Evolutionary conservation across 106 monocot species (phyloP).

Genomic region (Apostasia shenzhenica): DNA sequence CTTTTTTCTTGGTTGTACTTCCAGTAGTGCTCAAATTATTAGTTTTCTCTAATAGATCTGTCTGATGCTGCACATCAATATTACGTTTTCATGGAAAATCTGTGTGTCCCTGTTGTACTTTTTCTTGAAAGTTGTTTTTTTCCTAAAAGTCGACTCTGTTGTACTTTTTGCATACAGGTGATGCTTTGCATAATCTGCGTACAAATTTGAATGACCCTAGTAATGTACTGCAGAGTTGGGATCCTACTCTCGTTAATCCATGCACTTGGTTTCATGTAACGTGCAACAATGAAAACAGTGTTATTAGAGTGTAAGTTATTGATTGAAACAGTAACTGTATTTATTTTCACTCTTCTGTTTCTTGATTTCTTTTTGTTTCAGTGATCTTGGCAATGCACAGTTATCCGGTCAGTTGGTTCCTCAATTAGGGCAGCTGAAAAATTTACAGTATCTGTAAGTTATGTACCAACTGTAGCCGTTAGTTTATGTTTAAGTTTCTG

Average conservation of each 20-base stretch:
- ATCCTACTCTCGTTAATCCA: conserved; percentile 70
- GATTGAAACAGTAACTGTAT: not conserved
- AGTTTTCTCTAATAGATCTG: too few species aligned
- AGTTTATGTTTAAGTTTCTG: not conserved
- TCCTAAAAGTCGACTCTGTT: not conserved
- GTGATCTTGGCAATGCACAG: conserved; percentile 71
- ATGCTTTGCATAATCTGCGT: conserved; percentile 49
- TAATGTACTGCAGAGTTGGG: conserved; percentile 76
- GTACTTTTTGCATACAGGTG: conserved; percentile 37
- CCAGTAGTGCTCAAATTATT: too few species aligned
- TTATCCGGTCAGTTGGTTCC: conserved; percentile 59
- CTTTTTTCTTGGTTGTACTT: too few species aligned
- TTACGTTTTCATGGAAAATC: not conserved
- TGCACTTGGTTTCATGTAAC: conserved; percentile 91
- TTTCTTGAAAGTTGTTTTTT: not conserved
- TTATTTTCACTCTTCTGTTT: not conserved
- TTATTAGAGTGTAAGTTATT: conserved; percentile 68
- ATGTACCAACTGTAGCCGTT: not conserved
- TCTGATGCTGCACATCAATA: not conserved
- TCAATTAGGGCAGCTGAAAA: conserved; percentile 49
- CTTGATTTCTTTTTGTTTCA: conserved; percentile 16
- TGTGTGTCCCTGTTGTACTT: not conserved
- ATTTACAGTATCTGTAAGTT: conserved; percentile 66
- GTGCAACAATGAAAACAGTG: conserved; percentile 61
- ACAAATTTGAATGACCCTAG: conserved; percentile 51